phyloP scores from a whole-genome alignment of 129 eudicot species.

The Centaurea solstitialis region DNA sequence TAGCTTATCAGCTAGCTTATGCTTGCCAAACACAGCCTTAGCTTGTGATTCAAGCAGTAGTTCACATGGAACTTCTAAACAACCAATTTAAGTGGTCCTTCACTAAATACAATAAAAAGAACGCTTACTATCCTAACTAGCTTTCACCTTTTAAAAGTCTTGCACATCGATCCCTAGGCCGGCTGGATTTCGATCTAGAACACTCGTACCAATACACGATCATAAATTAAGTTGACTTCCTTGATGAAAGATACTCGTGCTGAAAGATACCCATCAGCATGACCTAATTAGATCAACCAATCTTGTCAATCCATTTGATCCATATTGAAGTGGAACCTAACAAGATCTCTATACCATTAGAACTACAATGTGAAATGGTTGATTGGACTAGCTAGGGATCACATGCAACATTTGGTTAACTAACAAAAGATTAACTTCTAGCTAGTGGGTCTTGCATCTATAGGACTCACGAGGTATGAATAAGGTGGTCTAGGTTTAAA shows the following conservation, averaged over 20 bases:
- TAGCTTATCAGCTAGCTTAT: no score
- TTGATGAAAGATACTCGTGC: neutral
- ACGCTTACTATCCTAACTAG: neutral
- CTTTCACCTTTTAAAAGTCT: no score
- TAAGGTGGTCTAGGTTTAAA: neutral
- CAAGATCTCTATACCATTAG: neutral
- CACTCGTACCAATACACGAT: no score
- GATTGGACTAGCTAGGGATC: slow-evolving; percentile 5
- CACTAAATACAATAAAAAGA: neutral
- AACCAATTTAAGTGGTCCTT: neutral
- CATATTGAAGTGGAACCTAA: neutral
- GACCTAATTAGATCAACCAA: neutral
- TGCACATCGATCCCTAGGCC: no score
- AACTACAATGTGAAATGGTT: neutral
- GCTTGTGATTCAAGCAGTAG: neutral
- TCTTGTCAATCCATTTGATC: neutral
- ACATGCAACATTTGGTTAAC: neutral
- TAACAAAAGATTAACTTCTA: slow-evolving; percentile 8
- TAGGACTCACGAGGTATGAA: slow-evolving; percentile 23
- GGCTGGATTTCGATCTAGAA: no score
- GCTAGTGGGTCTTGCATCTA: slow-evolving; percentile 10
- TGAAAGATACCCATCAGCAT: neutral
- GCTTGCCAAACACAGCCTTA: no score
- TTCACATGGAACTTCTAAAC: neutral
- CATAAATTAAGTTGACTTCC: neutral